Percentiles rank a stretch among this genome's conserved stretches.
Evolutionary conservation across 805 yeast genomes (phyloP).

Genomic region (Blastobotrys attinorum): DNA sequence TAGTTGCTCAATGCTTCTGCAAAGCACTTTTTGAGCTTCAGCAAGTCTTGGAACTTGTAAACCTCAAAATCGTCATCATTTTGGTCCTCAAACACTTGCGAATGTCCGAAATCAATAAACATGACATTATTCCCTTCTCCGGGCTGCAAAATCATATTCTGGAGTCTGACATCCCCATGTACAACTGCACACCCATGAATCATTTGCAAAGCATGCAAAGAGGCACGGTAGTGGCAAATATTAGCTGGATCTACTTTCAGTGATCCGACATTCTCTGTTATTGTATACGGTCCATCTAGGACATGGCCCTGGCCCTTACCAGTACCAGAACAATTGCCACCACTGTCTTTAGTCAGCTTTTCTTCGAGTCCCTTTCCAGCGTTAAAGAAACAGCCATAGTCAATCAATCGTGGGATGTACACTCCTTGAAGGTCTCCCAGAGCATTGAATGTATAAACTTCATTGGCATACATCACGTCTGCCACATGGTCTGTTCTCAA

Average conservation of each 20-base stretch:
- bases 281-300: not conserved
- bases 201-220: not conserved
- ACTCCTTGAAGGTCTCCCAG: not conserved
- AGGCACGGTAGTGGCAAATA: not conserved
- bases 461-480: not conserved
- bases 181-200: not conserved
- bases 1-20: not conserved
- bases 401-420: not conserved
- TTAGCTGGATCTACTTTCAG: not conserved
- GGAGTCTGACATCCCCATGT: constrained; percentile 1
- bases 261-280: not conserved
- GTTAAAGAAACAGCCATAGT: not conserved
- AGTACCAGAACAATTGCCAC: too few species aligned
- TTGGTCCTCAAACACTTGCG: not conserved
- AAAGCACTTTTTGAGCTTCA: not conserved
- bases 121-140: not conserved
- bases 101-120: constrained; percentile 1
- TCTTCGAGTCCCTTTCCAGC: not conserved
- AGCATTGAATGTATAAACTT: not conserved
- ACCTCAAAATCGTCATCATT: not conserved
- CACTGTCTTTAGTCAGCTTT: not conserved
- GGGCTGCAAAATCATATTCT: not conserved
- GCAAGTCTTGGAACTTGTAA: not conserved
- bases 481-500: not conserved
- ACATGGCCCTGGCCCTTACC: not conserved